phyloP scores from a whole-genome alignment of 768 basidiomycete species.

The Sporobolomyces roseus region DNA sequence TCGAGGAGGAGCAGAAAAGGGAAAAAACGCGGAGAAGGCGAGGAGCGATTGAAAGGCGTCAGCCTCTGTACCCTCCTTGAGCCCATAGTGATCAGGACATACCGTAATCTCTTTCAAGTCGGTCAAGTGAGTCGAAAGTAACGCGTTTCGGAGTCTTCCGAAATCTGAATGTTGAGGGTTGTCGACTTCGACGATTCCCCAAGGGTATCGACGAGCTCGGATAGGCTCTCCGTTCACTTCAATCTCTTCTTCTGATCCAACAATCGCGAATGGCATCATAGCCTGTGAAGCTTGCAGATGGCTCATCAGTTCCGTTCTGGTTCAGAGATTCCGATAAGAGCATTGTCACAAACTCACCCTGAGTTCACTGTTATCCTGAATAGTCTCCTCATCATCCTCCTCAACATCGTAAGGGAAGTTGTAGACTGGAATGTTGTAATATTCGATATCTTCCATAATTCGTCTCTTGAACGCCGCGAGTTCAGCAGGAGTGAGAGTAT shows the following conservation, averaged over 20 bases:
- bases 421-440: constrained; percentile 97
- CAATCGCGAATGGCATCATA: constrained; percentile 90
- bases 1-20: not conserved
- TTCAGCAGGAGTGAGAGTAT: constrained; percentile 87
- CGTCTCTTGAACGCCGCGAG: constrained; percentile 94
- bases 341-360: constrained; percentile 56
- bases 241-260: constrained; percentile 95
- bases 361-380: constrained; percentile 93
- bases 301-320: no score
- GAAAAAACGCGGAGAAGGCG: not conserved
- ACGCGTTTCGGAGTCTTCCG: constrained; percentile 80
- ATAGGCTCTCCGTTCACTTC: constrained; percentile 80
- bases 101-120: constrained; percentile 68
- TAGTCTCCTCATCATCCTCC: constrained; percentile 98
- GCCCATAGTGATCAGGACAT: no score
- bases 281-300: constrained; percentile 54
- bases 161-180: constrained; percentile 99
- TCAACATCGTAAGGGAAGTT: constrained; percentile 99
- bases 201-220: constrained; percentile 92
- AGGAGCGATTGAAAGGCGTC: no score
- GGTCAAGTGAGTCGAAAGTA: constrained; percentile 88
- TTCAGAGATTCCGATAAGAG: no score
- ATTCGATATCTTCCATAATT: constrained; percentile 98
- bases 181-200: constrained; percentile 98
- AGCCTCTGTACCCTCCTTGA: no score